Conservation (phyloP, 805 yeast genomes). For the Pichia phayaonensis region DNA sequence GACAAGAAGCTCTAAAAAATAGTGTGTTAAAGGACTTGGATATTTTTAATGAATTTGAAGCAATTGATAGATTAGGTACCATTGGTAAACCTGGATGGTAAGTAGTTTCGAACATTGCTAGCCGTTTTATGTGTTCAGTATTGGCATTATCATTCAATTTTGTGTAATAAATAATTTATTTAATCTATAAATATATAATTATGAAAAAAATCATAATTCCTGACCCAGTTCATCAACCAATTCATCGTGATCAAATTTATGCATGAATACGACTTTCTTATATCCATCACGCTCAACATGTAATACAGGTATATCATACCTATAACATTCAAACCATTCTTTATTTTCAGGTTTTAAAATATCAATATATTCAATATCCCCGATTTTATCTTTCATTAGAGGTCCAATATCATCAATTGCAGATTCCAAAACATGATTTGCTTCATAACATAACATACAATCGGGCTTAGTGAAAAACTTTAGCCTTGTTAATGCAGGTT, state of each 20-base stretch:
- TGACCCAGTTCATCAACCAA: conserved; percentile 43
- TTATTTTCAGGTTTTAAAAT: conserved; percentile 52
- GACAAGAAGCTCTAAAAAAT: neutral
- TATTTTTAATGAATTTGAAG: conserved; percentile 10
- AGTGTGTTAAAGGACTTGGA: conserved; percentile 4
- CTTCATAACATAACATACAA: conserved; percentile 63
- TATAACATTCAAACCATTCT: conserved; percentile 60
- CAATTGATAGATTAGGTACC: conserved; percentile 6
- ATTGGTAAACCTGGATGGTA: conserved; percentile 5
- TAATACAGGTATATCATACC: conserved; percentile 74
- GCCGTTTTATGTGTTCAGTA: neutral
- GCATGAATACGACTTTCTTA: conserved; percentile 58
- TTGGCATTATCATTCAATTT: neutral
- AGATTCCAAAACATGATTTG: conserved; percentile 41
- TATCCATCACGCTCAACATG: conserved; percentile 49
- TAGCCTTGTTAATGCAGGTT: conserved; percentile 20
- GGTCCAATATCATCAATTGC: conserved; percentile 29
- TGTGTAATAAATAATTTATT: neutral
- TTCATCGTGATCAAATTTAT: conserved; percentile 50
- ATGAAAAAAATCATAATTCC: conserved; percentile 17
- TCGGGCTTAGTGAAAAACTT: conserved; percentile 64
- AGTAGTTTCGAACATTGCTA: neutral
- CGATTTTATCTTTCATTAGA: conserved; percentile 19
- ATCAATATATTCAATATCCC: conserved; percentile 40
- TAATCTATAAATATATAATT: neutral